These are phyloP conservation scores for Benincasa hispida DNA, from an alignment of 306 rosid species.

Conservation along the genomic window DNA sequence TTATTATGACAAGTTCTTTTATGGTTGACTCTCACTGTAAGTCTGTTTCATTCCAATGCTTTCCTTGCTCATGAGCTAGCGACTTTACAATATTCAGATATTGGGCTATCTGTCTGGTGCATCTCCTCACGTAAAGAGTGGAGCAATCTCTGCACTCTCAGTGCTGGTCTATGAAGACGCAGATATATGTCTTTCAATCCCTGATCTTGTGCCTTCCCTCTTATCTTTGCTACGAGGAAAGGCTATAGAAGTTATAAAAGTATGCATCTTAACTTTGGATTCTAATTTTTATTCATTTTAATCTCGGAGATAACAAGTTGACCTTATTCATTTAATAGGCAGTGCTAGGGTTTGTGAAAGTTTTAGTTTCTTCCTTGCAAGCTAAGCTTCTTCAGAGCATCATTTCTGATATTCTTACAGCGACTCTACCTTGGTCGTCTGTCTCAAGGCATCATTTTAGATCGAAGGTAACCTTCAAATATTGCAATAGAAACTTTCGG, in stretches of 20 bases:
- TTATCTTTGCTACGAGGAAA: conserved; percentile 66
- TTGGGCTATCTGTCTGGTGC: conserved; percentile 85
- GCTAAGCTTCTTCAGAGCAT: conserved; percentile 48
- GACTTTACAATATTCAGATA: conserved; percentile 36
- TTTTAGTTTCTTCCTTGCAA: conserved; percentile 56
- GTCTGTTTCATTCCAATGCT: not conserved
- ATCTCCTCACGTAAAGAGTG: conserved; percentile 84
- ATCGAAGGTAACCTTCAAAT: conserved; percentile 50
- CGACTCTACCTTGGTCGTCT: conserved; percentile 64
- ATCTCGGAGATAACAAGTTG: conserved; percentile 15
- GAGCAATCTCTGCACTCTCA: conserved; percentile 87
- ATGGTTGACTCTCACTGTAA: not conserved
- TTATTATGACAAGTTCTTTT: not conserved
- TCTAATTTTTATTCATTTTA: conserved; percentile 7
- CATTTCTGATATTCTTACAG: conserved; percentile 45
- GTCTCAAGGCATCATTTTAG: conserved; percentile 79
- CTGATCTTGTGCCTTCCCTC: conserved; percentile 68
- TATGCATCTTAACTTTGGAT: conserved; percentile 19
- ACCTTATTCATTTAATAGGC: conserved; percentile 48
- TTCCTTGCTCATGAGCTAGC: not conserved
- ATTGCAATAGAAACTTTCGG: not conserved
- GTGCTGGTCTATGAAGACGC: conserved; percentile 62
- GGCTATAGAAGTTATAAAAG: conserved; percentile 72
- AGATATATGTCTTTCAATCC: conserved; percentile 40
- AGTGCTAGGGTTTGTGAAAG: conserved; percentile 89